phyloP scores from a whole-genome alignment of 176 grass and related monocot genomes.

The Neostapfia colusana region DNA sequence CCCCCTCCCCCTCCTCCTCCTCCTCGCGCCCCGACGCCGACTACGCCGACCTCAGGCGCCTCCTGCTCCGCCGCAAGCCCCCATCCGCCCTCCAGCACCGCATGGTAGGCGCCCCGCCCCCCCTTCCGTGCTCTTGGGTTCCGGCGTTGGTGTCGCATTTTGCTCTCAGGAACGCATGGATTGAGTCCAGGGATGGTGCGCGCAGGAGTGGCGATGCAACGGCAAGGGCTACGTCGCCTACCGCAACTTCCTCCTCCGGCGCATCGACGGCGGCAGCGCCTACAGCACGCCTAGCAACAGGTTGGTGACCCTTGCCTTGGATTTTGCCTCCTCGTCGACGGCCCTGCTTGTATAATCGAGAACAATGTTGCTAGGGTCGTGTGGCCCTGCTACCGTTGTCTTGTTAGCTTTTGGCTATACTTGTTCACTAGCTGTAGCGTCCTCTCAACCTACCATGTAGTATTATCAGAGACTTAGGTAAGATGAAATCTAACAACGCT shows the following conservation, averaged over 20 bases:
- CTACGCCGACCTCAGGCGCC: conserved; percentile 70
- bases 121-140: conserved; percentile 10
- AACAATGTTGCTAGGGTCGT: neutral
- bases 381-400: neutral
- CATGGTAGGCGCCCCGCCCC: conserved; percentile 39
- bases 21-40: conserved; percentile 58
- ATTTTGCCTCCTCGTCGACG: neutral
- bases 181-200: neutral
- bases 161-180: neutral
- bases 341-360: conserved; percentile 18
- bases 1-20: conserved; percentile 35
- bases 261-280: conserved; percentile 58
- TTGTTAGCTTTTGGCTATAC: neutral
- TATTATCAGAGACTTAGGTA: conserved; percentile 4
- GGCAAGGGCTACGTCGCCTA: conserved; percentile 79
- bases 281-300: conserved; percentile 84
- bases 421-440: neutral
- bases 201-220: conserved; percentile 91
- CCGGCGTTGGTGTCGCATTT: conserved; percentile 1
- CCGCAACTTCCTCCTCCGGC: conserved; percentile 72
- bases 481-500: conserved; percentile 16
- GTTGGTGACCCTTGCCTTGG: conserved; percentile 37
- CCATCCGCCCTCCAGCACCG: conserved; percentile 52
- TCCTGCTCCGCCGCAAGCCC: conserved; percentile 72
- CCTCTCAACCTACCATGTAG: conserved; percentile 1